Conservation (phyloP, 176 grass and related monocot genomes). For the Alloteropsis semialata region DNA sequence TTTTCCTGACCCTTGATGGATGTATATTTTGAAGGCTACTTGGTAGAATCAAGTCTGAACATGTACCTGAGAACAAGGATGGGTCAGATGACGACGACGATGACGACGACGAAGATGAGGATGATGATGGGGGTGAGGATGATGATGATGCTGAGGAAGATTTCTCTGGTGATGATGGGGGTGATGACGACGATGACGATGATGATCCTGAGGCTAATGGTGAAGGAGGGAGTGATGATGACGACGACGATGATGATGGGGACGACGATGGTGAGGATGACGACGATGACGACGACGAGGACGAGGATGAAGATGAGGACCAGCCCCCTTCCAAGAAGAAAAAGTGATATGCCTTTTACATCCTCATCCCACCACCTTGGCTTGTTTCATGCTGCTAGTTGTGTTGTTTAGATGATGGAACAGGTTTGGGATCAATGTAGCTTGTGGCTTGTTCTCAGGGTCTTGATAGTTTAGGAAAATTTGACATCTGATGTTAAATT, state of each 20-base stretch:
- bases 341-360: slow-evolving; percentile 52
- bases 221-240: slow-evolving; percentile 35
- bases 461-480: slow-evolving; percentile 47
- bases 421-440: slow-evolving; percentile 35
- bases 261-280: slow-evolving; percentile 53
- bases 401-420: slow-evolving; percentile 45
- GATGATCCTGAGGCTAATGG: slow-evolving; percentile 61
- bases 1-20: no score
- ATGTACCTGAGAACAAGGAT: slow-evolving; percentile 59
- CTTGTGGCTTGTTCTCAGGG: slow-evolving; percentile 31
- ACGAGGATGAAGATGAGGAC: slow-evolving; percentile 50
- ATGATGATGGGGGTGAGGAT: slow-evolving; percentile 40
- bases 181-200: slow-evolving; percentile 48
- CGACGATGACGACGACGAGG: slow-evolving; percentile 34
- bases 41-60: slow-evolving; percentile 46
- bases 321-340: slow-evolving; percentile 84
- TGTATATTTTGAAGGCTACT: slow-evolving; percentile 46
- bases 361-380: background rate
- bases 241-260: background rate
- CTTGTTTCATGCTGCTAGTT: slow-evolving; percentile 40
- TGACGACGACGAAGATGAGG: slow-evolving; percentile 33
- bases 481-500: slow-evolving; percentile 44
- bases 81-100: slow-evolving; percentile 63
- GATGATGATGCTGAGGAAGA: slow-evolving; percentile 60
- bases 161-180: slow-evolving; percentile 49